Base-by-base conservation (phyloP, 2,329 filamentous ascomycete species). In the Chaetomiaceae sp. region DNA sequence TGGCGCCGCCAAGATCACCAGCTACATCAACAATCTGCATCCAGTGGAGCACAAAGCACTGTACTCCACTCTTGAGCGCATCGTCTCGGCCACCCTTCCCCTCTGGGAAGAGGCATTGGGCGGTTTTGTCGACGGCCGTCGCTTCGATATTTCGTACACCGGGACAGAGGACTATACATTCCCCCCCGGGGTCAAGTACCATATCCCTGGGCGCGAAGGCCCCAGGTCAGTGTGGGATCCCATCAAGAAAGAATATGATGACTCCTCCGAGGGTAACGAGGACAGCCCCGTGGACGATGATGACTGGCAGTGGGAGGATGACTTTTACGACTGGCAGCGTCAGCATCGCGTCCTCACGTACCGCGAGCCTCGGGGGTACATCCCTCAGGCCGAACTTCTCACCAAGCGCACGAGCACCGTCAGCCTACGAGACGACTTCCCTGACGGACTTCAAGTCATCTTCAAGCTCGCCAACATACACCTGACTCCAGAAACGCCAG, bases 381-480 rank as follows among this genome's bases (percentile, higher is more conserved):
- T 33, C 10, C 33, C 46, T 3, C 38, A 50, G 23, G 50, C 49
- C 31, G 33, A 52, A 8, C 33, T 52, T 12, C 17, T 21, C 14
- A 14, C 31, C 17, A 27, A 33, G 16, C 16, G 21, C 27, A 19
- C 33, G 4, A 16, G 16, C 20, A 19, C 23, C 16, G 17, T 48
- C 23, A 33, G 27, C 13, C 40, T 49, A 8, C 44, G 35, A 3
- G 23, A 52, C 34, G 16, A 31, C 17, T 47, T 39, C 25, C 44
- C 44, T 8, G 30, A 23, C 38, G 37, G 45, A 3, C 65, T 86
- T 0, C 83, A 87, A 53, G 70, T 87, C 35, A 80, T 86, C 48
- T 74, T 83, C 47, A 85, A 85, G 63, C 66, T 87, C 10, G 73
- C 79, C 13, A 81, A 77, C 42, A 79, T 86, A 39, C 72, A 83